Evolutionary conservation across 2,329 filamentous ascomycete genomes (phyloP), one percentile per base, ranked within the genome.

Genomic region (Dactylellina drechsleri): DNA sequence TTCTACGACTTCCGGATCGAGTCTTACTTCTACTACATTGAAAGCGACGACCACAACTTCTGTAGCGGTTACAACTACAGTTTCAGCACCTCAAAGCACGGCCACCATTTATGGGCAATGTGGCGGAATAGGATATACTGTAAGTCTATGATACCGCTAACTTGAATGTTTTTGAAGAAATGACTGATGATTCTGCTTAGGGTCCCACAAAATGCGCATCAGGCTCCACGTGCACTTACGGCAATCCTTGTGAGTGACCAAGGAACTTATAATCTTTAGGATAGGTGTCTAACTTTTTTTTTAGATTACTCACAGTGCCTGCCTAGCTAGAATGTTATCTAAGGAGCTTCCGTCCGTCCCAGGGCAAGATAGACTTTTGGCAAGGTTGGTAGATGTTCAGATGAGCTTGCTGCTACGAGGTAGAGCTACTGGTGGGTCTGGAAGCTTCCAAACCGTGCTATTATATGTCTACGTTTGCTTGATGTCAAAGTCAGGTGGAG

Each of bases 281-380:
- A 49, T 49, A 49, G 4, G 45, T 20, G 45, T 49, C 45, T 49
- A 49, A 49, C 45, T 49, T 49, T 49, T 47, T 28, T 36, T 49
- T 49, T 49, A 49, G 45, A 49, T 49, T 49, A 49, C 12, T 49
- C 45, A 20, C 45, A 49, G 45, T 49, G 45, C 45, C 45, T 49
- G 1, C 45, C 45, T 49, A 49, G 45, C 18, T 49, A 49, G 45
- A 2, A 15, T 20, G 45, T 20, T 49, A 49, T 15, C 12, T 7
- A 49, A 7, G 1, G 31, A 36, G 31, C 10, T 10, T 36, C 31
- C 5, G 31, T 8, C 10, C 6, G 31, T 36, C 31, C 31, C 6
- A 36, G 31, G 10, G 31, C 31, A 8, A 36, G 26, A 28, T 28
- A 28, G 26, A 28, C 3, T 28, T 28, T 28, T 28, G 26, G 26